Conservation (phyloP, 352 stramenopile genomes). For the Pythium aphanidermatum region DNA sequence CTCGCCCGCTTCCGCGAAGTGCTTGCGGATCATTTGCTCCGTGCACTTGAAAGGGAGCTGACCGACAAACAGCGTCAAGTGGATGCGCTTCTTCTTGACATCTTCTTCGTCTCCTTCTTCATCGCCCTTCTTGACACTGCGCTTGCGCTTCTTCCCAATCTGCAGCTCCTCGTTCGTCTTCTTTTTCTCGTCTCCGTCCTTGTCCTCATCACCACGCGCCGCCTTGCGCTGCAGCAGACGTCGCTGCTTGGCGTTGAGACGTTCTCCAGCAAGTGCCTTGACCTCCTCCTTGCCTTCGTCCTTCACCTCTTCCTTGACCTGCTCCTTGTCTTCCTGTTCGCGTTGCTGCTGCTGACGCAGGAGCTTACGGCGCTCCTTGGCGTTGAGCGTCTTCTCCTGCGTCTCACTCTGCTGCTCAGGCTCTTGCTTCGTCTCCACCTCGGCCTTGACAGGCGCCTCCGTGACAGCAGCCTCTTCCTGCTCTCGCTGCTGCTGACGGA, state of each 20-base stretch:
- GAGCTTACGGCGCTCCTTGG: slow-evolving; percentile 41
- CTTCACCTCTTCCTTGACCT: not conserved
- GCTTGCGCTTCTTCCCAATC: slow-evolving; percentile 47
- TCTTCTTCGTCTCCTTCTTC: slow-evolving; percentile 16
- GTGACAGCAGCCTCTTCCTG: slow-evolving; percentile 3
- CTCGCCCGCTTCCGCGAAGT: slow-evolving; percentile 70
- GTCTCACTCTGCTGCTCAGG: not conserved
- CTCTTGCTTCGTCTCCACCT: slow-evolving; percentile 2
- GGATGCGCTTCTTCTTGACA: slow-evolving; percentile 69
- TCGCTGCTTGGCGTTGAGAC: slow-evolving; percentile 48
- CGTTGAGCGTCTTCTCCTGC: slow-evolving; percentile 12
- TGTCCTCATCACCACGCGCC: slow-evolving; percentile 29
- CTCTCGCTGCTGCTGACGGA: slow-evolving; percentile 43
- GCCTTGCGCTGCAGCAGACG: slow-evolving; percentile 42
- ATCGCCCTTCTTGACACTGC: slow-evolving; percentile 14
- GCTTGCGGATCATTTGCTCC: slow-evolving; percentile 48
- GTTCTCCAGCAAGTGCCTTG: slow-evolving; percentile 5
- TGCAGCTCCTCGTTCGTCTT: slow-evolving; percentile 19
- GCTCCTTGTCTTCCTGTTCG: not conserved
- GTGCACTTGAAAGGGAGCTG: slow-evolving; percentile 78
- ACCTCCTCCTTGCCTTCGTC: slow-evolving; percentile 5
- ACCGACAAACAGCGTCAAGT: slow-evolving; percentile 81
- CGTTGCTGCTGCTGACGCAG: slow-evolving; percentile 24
- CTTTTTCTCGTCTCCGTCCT: slow-evolving; percentile 12
- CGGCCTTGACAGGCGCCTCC: not conserved